Evolutionary conservation across 2,329 filamentous ascomycete genomes (phyloP), one percentile per base, ranked within the genome.

Genomic region (Parafenestella ontariensis): DNA sequence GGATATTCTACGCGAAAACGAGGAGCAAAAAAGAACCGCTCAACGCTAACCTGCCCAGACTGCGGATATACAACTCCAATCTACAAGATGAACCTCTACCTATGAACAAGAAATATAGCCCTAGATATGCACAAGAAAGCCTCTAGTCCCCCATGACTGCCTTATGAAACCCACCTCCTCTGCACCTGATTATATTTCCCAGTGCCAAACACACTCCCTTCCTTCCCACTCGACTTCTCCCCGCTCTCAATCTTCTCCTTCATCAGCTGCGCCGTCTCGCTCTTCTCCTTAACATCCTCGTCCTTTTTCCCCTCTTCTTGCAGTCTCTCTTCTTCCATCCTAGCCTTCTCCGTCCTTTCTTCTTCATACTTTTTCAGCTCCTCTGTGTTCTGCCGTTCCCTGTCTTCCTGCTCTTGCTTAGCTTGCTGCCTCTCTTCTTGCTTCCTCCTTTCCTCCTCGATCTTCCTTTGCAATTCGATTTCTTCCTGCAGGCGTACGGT

Each of bases 371-470:
- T 54, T 34, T 60, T 54, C 37, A 62, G 58, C 44, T 68, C 66
- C 49, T 67, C 68, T 23, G 58, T 58, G 42, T 67, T 65, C 56
- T 62, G 61, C 46, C 56, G 59, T 45, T 64, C 49, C 43, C 52
- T 39, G 31, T 49, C 17, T 42, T 50, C 39, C 37, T 54, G 52
- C 39, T 40, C 43, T 18, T 61, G 50, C 41, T 55, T 50, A 49
- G 58, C 43, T 20, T 44, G 23, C 29, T 37, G 28, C 31, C 40
- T 49, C 34, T 56, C 41, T 10, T 56, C 46, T 5, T 52, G 54
- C 23, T 64, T 59, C 17, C 56, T 49, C 40, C 39, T 42, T 24
- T 54, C 55, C 18, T 62, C 54, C 6, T 59, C 59, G 1, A 64
- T 42, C 37, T 55, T 54, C 10, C 54, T 49, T 18, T 21, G 48